Conservation (phyloP, 257 asterid species). For the Leptodermis oblonga region DNA sequence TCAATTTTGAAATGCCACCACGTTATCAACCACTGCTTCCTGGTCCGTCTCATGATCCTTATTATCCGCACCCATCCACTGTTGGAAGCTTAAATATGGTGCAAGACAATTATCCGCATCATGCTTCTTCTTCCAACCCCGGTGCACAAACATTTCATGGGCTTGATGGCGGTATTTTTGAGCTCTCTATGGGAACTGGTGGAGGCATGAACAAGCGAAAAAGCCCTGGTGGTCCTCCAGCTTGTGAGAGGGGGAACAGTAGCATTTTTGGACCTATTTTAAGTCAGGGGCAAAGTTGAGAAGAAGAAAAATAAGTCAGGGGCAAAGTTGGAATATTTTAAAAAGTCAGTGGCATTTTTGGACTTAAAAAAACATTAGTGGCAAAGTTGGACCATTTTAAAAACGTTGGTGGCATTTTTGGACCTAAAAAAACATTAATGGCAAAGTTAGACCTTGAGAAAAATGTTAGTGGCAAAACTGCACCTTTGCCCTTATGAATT, state of each 20-base stretch:
- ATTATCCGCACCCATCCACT: constrained; percentile 40
- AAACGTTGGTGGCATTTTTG: too few relatives aligned
- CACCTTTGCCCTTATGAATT: too few relatives aligned
- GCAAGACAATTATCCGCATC: constrained; percentile 46
- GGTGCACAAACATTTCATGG: constrained; percentile 45
- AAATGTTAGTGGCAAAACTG: too few relatives aligned
- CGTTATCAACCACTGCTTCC: constrained; percentile 47
- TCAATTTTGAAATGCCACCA: constrained; percentile 44
- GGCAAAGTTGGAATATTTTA: too few relatives aligned
- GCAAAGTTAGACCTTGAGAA: too few relatives aligned
- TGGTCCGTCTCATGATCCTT: constrained; percentile 44
- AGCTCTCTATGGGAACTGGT: constrained; percentile 41
- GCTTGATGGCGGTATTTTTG: constrained; percentile 41
- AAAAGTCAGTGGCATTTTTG: too few relatives aligned
- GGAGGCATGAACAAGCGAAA: constrained; percentile 71
- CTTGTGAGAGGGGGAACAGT: constrained; percentile 55
- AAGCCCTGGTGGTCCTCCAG: constrained; percentile 52
- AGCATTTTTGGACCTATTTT: too few relatives aligned
- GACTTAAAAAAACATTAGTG: too few relatives aligned
- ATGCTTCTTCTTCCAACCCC: constrained; percentile 49
- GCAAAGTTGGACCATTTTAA: too few relatives aligned
- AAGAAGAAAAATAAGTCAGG: too few relatives aligned
- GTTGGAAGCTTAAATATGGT: constrained; percentile 37
- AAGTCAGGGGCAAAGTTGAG: too few relatives aligned
- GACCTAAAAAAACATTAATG: too few relatives aligned